Evolutionary conservation across 1,284 basidiomycete genomes (phyloP), one percentile per base, ranked within the genome.

Genomic region (Ganoderma boninense): DNA sequence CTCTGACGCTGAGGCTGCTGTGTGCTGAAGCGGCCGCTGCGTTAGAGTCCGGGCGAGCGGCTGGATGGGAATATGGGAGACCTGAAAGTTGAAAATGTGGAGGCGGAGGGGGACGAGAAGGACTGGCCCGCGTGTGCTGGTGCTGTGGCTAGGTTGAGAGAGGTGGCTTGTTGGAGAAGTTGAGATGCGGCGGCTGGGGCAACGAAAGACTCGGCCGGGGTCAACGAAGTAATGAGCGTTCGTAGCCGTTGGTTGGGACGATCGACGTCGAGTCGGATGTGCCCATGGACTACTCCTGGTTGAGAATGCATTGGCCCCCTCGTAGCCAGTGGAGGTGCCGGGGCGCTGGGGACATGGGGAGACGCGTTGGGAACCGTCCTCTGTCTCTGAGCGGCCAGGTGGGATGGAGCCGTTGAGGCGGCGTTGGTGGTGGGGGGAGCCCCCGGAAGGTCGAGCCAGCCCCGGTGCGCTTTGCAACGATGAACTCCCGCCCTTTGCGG

Each of bases 251-350:
- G 60, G 71, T 75, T 74, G 60, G 79, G 75, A 70, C 80, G 80
- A 77, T 84, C 84, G 77, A 83, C 65, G 71, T 82, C 80, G 57
- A 29, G 79, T 77, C 79, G 85, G 43, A 78, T 73, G 73, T 83
- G 81, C n/a, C 78, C 79, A 81, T 66, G 77, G 65, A 68, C 67
- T 73, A 68, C 69, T 71, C 70, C 71, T 69, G 74, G 61, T n/a
- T 76, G 80, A 70, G 70, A 83, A 77, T 67, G 79, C 80, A 77
- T 76, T 79, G 73, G 86, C 86, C 66, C 86, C 88, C 75, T 92
- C 90, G 82, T 92, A 92, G n/a, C 91, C 90, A 8, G 89, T 88
- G 80, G 85, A 89, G 8, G 90, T 91, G 35, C 88, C 90, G 1
- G 90, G 91, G 66, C 90, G 88, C 76, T 85, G n/a, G 86, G 69